Evolutionary conservation across 768 basidiomycete species (phyloP), one percentile per base, ranked within the genome.

Genomic region (Leccinum barrowsii): DNA sequence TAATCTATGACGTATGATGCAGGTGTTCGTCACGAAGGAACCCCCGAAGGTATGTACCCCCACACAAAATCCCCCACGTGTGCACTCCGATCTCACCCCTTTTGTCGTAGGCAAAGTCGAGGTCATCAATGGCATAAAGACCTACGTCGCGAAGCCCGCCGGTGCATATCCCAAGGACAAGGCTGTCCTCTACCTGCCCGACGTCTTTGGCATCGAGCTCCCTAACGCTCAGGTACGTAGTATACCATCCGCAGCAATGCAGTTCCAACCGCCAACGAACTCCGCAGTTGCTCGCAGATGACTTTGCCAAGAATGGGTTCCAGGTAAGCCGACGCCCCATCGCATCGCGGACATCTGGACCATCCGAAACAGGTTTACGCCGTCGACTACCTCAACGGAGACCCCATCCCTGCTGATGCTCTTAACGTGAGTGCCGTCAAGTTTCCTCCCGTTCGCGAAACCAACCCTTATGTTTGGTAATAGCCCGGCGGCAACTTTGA

Each of bases 101-200:
- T 15, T 32, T 12, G 12, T n/a, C 32, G 13, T 21, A 51, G 50
- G 50, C 11, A 56, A 50, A 12, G 2, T 63, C 64, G 78, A 82
- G 60, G 60, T 65, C 24, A 76, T 85, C 56, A 75, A 69, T 21
- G 84, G 82, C 3, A 75, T 85, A 49, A 66, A 73, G 7, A 75
- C 72, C 61, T 87, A 87, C 59, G 75, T 85, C 52, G 79, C 81
- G 1, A 83, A 80, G 1, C 86, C 86, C 12, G 67, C 75, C 1
- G 63, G 64, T 3, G 78, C 80, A 40, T 84, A 82, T 58, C 70
- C 78, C 54, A 81, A 83, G 70, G 76, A 80, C 62, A 86, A 85
- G 67, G 82, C 78, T 26, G 54, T 87, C 50, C 76, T 87, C 26
- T 82, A 75, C 73, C 67, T 86, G 24, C 56, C 81, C 2, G 86